phyloP scores from a whole-genome alignment of 192 early-diverging fungal species.

The Coemansia sp. region DNA sequence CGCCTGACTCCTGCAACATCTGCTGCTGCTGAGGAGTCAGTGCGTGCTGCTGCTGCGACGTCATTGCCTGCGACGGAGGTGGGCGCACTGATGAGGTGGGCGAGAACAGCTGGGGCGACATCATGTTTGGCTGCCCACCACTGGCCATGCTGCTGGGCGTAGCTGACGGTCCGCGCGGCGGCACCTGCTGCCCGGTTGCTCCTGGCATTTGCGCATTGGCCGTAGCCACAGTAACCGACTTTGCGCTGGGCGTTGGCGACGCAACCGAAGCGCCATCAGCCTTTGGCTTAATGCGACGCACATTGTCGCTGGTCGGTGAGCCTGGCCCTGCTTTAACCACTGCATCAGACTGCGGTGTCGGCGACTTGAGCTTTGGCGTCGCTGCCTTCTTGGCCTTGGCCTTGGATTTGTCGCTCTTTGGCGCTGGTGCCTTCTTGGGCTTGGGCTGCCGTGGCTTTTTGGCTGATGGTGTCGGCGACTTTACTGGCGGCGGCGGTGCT shows the following conservation, averaged over 20 bases:
- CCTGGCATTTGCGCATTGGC: background rate
- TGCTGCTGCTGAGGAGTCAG: slow-evolving; percentile 4
- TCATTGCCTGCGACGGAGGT: slow-evolving; percentile 1
- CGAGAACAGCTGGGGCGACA: slow-evolving; percentile 13
- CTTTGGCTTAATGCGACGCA: slow-evolving; percentile 42
- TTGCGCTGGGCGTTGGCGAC: slow-evolving; percentile 46
- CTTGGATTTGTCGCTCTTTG: slow-evolving; percentile 25
- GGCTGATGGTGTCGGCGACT: slow-evolving; percentile 25
- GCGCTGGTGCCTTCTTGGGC: slow-evolving; percentile 27
- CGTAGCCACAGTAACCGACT: slow-evolving; percentile 13
- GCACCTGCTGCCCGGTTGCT: slow-evolving; percentile 4
- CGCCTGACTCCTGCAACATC: background rate
- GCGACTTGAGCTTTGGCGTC: slow-evolving; percentile 50
- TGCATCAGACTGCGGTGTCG: slow-evolving; percentile 28
- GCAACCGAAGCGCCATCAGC: slow-evolving; percentile 18
- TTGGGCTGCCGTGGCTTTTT: slow-evolving; percentile 47
- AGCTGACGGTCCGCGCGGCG: background rate
- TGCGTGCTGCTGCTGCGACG: slow-evolving; percentile 12
- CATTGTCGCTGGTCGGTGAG: slow-evolving; percentile 21
- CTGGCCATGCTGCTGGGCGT: slow-evolving; percentile 18
- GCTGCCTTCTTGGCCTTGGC: slow-evolving; percentile 31
- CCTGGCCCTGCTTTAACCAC: background rate
- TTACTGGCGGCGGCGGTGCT: slow-evolving; percentile 11
- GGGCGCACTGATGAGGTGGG: slow-evolving; percentile 1
- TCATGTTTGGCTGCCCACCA: slow-evolving; percentile 6